Base-by-base conservation (phyloP, 257 asterid species). In the Agastache rugosa region DNA sequence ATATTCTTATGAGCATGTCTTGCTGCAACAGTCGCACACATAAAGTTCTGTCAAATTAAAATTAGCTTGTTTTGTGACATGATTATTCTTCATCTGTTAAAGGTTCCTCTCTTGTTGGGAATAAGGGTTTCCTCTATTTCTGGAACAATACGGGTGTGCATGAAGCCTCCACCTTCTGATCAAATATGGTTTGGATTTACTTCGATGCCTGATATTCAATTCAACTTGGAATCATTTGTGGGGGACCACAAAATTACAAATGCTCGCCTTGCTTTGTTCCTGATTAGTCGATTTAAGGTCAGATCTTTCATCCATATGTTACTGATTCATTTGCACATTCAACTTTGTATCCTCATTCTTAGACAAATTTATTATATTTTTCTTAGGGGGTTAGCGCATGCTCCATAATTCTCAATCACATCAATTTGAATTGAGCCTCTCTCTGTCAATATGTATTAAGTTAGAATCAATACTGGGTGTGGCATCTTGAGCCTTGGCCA, bases 91-190 rank as follows among this genome's bases (percentile, higher is more conserved):
- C 70, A 48, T 63, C 61, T 69, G 15, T 71, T 82, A 83, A 82
- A 94, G 99, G 96, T 94, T 85, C 96, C 98, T 73, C 84, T 94
- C 76, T 75, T 97, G 12, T 53, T 94, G 82, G 87, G 93, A 75
- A 83, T 94, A 72, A 85, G 82, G 79, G 80, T 94, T 73, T 85
- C 99, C 77, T 87, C 96, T 64, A 81, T 94, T 66, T 83, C 81
- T 82, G 99, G 99, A 83, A 92, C 97, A 42, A 47, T 92, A 80
- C 83, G 91, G 58, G 62, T 94, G 59, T 85, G 77, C 82, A 72
- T 94, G 81, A 92, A 89, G 90, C 88, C 99, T 47, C 99, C 99
- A 51, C 99, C 99, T 82, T 94, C 99, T 34, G 98, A 92, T 86
- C 96, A 87, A 77, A 77, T 94, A 74, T 94, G 99, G 99, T 84